Evolutionary conservation across 768 basidiomycete species (phyloP).

Genomic region (Strobilomyces confusus): DNA sequence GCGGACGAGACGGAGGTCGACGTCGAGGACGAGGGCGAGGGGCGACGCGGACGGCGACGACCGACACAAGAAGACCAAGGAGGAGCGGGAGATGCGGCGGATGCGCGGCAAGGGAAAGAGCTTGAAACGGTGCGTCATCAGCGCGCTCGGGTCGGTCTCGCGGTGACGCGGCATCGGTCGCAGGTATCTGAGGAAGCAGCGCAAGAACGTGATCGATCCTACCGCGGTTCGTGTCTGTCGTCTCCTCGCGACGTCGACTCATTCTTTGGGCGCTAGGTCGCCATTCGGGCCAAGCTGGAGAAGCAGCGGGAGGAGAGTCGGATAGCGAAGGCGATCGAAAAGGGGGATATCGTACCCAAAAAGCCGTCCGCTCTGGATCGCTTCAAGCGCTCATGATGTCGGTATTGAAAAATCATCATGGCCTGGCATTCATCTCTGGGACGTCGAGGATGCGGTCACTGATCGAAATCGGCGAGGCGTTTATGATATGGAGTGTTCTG

Average conservation of each 20-base stretch:
- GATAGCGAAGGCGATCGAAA: constrained; percentile 32
- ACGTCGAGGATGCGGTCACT: no score
- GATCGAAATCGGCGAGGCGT: no score
- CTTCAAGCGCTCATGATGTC: constrained; percentile 27
- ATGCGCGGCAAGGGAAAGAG: constrained; percentile 88
- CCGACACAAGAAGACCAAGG: constrained; percentile 15
- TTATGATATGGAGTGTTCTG: background rate
- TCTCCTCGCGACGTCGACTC: background rate
- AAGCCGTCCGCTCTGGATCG: constrained; percentile 36
- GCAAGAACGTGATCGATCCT: constrained; percentile 93
- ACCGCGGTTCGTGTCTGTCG: constrained; percentile 45
- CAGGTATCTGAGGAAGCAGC: constrained; percentile 80
- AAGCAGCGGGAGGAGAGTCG: constrained; percentile 49
- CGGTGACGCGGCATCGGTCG: background rate
- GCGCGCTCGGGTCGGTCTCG: background rate
- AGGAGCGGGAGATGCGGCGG: constrained; percentile 59
- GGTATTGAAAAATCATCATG: background rate
- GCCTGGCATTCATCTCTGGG: background rate
- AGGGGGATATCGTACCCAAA: constrained; percentile 26
- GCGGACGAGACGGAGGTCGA: constrained; percentile 58
- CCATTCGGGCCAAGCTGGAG: constrained; percentile 63
- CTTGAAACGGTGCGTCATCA: constrained; percentile 57
- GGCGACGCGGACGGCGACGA: constrained; percentile 29
- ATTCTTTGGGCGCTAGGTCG: constrained; percentile 34
- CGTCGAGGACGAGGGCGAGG: constrained; percentile 29